These are phyloP conservation scores for Blastobotrys attinorum DNA, from an alignment of 805 yeast genomes.

Conservation along the genomic window DNA sequence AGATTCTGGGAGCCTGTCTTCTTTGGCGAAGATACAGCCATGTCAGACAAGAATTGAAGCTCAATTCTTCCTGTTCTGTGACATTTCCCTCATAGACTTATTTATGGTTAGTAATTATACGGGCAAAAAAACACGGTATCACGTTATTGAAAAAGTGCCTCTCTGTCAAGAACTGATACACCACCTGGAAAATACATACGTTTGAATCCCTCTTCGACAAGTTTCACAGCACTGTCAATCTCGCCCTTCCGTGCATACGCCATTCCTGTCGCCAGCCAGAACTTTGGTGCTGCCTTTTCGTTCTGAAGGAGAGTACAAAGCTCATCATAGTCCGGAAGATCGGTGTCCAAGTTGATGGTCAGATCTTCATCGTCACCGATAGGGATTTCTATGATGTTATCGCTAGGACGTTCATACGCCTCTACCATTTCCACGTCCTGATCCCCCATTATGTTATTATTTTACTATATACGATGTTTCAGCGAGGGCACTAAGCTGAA, in stretches of 20 bases:
- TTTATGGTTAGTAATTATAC: not conserved
- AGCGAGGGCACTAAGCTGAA: too few species aligned
- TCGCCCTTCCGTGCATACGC: conserved; percentile 65
- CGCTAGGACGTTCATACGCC: too few species aligned
- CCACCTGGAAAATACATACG: not conserved
- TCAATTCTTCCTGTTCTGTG: conserved; percentile 36
- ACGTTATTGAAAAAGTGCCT: too few species aligned
- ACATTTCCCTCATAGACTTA: conserved; percentile 9
- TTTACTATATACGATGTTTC: too few species aligned
- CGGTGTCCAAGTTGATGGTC: conserved; percentile 69
- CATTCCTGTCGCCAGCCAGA: conserved; percentile 77
- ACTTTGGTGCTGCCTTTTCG: conserved; percentile 66
- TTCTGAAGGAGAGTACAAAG: conserved; percentile 68
- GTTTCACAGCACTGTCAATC: conserved; percentile 53
- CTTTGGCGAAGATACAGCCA: conserved; percentile 50
- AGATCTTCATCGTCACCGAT: conserved; percentile 84
- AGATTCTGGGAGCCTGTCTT: conserved; percentile 24
- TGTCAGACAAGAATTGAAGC: conserved; percentile 53
- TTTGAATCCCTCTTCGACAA: conserved; percentile 53
- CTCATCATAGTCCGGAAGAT: conserved; percentile 84
- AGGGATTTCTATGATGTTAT: conserved; percentile 56
- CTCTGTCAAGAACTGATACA: too few species aligned
- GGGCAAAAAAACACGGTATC: too few species aligned
- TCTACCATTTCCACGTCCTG: not conserved
- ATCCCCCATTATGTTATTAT: too few species aligned